A percentile compares a stretch with the other conserved stretches of the same genome.
Conservation (phyloP, 495 filamentous ascomycete species). For the Aspergillus hancockii region DNA sequence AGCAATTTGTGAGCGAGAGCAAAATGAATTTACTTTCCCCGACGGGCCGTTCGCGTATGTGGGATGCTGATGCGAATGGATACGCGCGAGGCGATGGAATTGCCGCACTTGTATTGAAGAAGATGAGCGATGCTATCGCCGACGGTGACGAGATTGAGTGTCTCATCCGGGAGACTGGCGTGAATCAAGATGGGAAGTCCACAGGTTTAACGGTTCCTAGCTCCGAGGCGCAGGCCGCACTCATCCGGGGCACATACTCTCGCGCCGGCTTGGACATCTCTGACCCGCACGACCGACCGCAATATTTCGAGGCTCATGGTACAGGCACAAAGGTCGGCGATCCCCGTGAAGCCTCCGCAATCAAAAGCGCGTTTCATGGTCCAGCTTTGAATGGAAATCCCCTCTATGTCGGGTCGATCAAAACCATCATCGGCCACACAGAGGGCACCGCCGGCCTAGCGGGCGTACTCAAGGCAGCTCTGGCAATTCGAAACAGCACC, state of each 20-base stretch:
- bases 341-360: conserved; percentile 40
- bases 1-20: conserved; percentile 3
- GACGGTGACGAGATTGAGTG: conserved; percentile 34
- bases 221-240: conserved; percentile 47
- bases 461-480: conserved; percentile 32
- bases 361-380: conserved; percentile 29
- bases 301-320: conserved; percentile 45
- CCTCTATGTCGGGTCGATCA: conserved; percentile 51
- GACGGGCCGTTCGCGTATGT: conserved; percentile 26
- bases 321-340: conserved; percentile 46
- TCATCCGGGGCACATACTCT: conserved; percentile 48
- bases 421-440: conserved; percentile 54
- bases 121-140: conserved; percentile 25
- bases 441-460: conserved; percentile 64
- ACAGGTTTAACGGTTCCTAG: conserved; percentile 57
- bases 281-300: conserved; percentile 26
- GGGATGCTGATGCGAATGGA: conserved; percentile 38
- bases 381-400: neutral
- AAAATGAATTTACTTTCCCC: conserved; percentile 12
- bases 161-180: conserved; percentile 29
- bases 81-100: conserved; percentile 48
- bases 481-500: conserved; percentile 47
- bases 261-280: conserved; percentile 34
- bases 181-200: conserved; percentile 34
- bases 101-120: conserved; percentile 34